Conservation (phyloP, 805 yeast species). For the Jamesozyma hellenica region DNA sequence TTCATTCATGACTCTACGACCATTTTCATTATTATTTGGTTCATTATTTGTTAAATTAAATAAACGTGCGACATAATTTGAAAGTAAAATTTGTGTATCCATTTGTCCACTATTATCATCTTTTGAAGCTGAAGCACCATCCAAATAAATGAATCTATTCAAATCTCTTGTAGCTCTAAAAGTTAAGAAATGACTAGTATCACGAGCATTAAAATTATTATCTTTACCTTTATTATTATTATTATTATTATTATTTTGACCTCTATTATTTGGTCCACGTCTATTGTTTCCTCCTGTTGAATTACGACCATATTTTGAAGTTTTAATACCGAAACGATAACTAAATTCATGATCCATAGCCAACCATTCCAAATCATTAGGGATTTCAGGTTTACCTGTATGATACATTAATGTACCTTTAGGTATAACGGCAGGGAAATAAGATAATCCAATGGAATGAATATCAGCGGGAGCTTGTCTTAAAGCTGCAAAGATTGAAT, state of each 20-base stretch:
- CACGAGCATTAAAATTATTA: background rate
- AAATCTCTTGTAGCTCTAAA: constrained; percentile 40
- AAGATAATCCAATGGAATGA: constrained; percentile 47
- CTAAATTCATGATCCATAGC: constrained; percentile 59
- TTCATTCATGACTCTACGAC: constrained; percentile 29
- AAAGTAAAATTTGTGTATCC: constrained; percentile 44
- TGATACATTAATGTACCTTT: constrained; percentile 50
- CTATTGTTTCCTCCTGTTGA: constrained; percentile 3
- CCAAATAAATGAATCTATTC: constrained; percentile 41
- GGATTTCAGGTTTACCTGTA: constrained; percentile 37
- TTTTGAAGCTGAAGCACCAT: constrained; percentile 64
- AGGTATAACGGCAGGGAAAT: constrained; percentile 51
- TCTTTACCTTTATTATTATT: background rate
- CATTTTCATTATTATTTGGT: constrained; percentile 13
- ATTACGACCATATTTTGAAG: constrained; percentile 16
- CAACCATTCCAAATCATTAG: constrained; percentile 47
- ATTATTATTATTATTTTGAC: background rate
- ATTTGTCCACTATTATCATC: constrained; percentile 41
- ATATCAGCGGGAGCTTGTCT: constrained; percentile 43
- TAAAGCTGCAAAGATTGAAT: constrained; percentile 42
- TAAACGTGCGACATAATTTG: constrained; percentile 23
- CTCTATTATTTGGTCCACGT: constrained; percentile 3
- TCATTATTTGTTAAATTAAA: constrained; percentile 8
- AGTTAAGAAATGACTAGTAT: constrained; percentile 25
- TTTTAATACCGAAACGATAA: constrained; percentile 35